A percentile compares a stretch with the other conserved stretches of the same genome.
Evolutionary conservation across 352 stramenopile species (phyloP).

Genomic region (Pseudoperonospora humuli): DNA sequence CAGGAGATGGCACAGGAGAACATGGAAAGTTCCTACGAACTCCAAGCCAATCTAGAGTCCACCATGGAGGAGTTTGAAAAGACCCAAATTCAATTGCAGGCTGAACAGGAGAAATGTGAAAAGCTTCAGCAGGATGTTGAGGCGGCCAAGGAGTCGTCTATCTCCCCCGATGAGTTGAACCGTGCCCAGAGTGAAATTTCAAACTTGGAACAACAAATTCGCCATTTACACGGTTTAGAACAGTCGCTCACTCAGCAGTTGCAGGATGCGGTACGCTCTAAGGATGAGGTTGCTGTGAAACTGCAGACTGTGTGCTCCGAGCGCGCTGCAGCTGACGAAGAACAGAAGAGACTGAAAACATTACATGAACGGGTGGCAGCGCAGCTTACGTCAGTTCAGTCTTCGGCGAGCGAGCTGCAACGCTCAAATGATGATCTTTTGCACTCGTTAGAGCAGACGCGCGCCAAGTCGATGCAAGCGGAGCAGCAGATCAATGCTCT

Average conservation of each 20-base stretch:
- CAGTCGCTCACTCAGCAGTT: slow-evolving; percentile 33
- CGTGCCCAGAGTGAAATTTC: slow-evolving; percentile 29
- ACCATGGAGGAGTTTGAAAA: slow-evolving; percentile 38
- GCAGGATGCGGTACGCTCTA: slow-evolving; percentile 17
- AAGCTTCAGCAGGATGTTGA: slow-evolving; percentile 19
- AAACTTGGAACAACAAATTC: slow-evolving; percentile 25
- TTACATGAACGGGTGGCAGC: slow-evolving; percentile 18
- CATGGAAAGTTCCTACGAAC: slow-evolving; percentile 42
- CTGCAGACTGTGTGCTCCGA: slow-evolving; percentile 20
- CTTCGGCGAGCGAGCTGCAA: slow-evolving; percentile 31
- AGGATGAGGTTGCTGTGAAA: slow-evolving; percentile 23
- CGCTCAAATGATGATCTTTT: slow-evolving; percentile 47
- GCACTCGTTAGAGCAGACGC: slow-evolving; percentile 34
- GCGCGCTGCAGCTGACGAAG: slow-evolving; percentile 23
- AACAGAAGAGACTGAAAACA: slow-evolving; percentile 23
- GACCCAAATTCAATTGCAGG: slow-evolving; percentile 16
- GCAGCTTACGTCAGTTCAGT: slow-evolving; percentile 22
- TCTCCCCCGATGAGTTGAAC: slow-evolving; percentile 27
- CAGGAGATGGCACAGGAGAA: slow-evolving; percentile 53
- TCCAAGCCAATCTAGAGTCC: slow-evolving; percentile 53
- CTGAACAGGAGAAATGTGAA: slow-evolving; percentile 22
- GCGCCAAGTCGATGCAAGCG: slow-evolving; percentile 25
- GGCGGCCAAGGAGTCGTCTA: slow-evolving; percentile 18
- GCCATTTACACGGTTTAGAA: slow-evolving; percentile 31
- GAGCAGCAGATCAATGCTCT: slow-evolving; percentile 40